phyloP scores from a whole-genome alignment of 768 basidiomycete genomes.

The Rhodotorula kratochvilovae region DNA sequence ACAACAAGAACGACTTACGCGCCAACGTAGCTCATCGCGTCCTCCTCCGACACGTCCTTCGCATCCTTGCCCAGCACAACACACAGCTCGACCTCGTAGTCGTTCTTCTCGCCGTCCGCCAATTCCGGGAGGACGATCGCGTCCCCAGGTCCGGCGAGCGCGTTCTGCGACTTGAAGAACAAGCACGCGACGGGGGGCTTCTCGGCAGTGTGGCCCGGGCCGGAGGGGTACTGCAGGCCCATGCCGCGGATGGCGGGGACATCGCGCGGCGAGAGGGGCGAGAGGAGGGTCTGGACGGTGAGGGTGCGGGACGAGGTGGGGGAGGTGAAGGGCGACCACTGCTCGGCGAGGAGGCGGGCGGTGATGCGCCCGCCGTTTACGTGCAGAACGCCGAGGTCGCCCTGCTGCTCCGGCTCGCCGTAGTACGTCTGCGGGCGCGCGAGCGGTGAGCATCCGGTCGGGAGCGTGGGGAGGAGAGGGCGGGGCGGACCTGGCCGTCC shows the following conservation, averaged over 20 bases:
- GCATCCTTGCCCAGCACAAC: constrained; percentile 46
- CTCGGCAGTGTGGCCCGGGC: neutral
- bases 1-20: constrained; percentile 9
- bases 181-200: constrained; percentile 43
- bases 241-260: constrained; percentile 29
- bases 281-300: constrained; percentile 27
- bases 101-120: constrained; percentile 36
- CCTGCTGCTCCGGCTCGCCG: constrained; percentile 11
- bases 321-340: neutral
- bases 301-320: neutral
- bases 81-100: constrained; percentile 47
- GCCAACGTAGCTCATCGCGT: constrained; percentile 46
- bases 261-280: constrained; percentile 8
- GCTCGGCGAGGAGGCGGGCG: constrained; percentile 6
- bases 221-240: constrained; percentile 23
- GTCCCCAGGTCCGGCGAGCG: constrained; percentile 44
- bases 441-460: neutral
- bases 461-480: neutral
- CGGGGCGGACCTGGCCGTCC: constrained; percentile 24
- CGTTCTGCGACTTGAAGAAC: constrained; percentile 46
- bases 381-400: constrained; percentile 27
- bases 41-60: constrained; percentile 45
- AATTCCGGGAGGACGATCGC: constrained; percentile 43
- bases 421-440: constrained; percentile 15
- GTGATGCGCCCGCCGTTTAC: neutral